A percentile compares a stretch with the other conserved stretches of the same genome.
Evolutionary conservation across 1,139 yeast species (phyloP).

Genomic region (Meyerozyma athensensis): DNA sequence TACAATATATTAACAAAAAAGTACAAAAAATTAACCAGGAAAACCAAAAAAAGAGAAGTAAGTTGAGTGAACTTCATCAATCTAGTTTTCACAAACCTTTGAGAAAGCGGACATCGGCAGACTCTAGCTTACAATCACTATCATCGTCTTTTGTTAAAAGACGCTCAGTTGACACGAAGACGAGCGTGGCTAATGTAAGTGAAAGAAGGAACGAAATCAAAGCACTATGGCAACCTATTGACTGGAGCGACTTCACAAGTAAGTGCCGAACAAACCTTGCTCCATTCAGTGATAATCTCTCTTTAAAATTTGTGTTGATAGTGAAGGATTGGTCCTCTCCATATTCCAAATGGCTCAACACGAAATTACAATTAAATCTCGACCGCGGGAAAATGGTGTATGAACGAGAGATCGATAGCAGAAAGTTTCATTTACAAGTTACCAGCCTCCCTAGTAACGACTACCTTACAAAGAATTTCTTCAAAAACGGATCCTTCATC

Average conservation of each 20-base stretch:
- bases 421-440: slow-evolving; percentile 23
- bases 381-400: slow-evolving; percentile 26
- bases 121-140: neutral
- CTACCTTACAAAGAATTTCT: slow-evolving; percentile 30
- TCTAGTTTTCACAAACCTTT: slow-evolving; percentile 24
- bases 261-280: slow-evolving; percentile 20
- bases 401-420: slow-evolving; percentile 19
- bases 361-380: slow-evolving; percentile 31
- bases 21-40: slow-evolving; percentile 21
- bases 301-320: slow-evolving; percentile 32
- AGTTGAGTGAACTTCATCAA: slow-evolving; percentile 41
- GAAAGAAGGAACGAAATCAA: slow-evolving; percentile 30
- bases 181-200: slow-evolving; percentile 11
- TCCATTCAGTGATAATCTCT: slow-evolving; percentile 16
- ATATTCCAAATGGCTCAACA: slow-evolving; percentile 44
- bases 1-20: slow-evolving; percentile 20
- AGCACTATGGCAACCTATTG: slow-evolving; percentile 39
- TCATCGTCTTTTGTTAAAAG: neutral
- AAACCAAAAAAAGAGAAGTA: slow-evolving; percentile 23
- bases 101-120: slow-evolving; percentile 18
- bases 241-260: slow-evolving; percentile 21
- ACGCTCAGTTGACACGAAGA: slow-evolving; percentile 4
- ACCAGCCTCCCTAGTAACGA: slow-evolving; percentile 37
- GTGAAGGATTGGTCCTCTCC: slow-evolving; percentile 42
- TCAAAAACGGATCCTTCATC: slow-evolving; percentile 34